Evolutionary conservation across 805 yeast species (phyloP), one percentile per base, ranked within the genome.

Genomic region (Crinitomyces ghanaensis): DNA sequence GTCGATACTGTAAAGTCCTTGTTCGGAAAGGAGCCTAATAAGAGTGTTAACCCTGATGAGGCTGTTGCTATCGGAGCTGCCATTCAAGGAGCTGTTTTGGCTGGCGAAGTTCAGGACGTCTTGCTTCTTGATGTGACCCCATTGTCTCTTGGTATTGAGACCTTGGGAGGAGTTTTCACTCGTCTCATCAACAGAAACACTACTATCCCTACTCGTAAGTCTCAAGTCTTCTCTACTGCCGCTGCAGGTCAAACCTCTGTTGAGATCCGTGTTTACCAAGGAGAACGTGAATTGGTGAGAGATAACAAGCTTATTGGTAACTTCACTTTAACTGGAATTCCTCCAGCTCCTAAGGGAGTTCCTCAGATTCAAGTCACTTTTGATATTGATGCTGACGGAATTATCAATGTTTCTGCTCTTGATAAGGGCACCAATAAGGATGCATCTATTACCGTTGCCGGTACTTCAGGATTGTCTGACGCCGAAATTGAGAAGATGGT

Each of bases 221-320:
- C 94, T 31, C 95, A 85, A 70, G 76, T 85, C 54, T 85, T 86
- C 79, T 83, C 94, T 35, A 84, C 95, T 52, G 95, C 95, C 44
- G 85, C 93, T 46, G 80, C 88, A 51, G 95, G 95, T 60, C 95
- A 84, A 72, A 84, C 95, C 45, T 80, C 93, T 51, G 94, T 84
- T 50, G 94, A 84, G 70, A 85, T 85, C 67, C 79, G 95, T 69
- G 96, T 85, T 41, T 86, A 83, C 95, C 95, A 85, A 71, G 96
- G 96, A 72, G 96, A 85, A 74, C 82, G 96, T 73, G 95, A 85
- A 69, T 77, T 86, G 57, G 93, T 88, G 55, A 80, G 93, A 69
- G 96, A 85, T 72, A 85, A 85, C 82, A 85, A 86, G 70, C 74
- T 86, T 60, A 82, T 85, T 60, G 96, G 96, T 65, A 85, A 86